Percentiles rank a stretch among this genome's conserved stretches.
Evolutionary conservation across 495 filamentous ascomycete genomes (phyloP).

Genomic region (Neurospora pannonica): DNA sequence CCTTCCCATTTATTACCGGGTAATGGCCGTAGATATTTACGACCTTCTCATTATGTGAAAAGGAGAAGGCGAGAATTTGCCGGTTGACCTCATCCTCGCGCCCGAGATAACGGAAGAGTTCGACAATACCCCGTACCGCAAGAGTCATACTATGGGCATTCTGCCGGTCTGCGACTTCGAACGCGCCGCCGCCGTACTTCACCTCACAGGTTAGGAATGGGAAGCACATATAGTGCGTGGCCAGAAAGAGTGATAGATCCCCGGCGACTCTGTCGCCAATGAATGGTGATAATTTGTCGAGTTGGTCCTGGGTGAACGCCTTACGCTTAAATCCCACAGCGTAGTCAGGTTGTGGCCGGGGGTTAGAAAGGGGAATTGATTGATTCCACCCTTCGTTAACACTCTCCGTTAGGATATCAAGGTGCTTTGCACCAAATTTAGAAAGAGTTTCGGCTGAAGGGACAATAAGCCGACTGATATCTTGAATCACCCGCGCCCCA

Average conservation of each 20-base stretch:
- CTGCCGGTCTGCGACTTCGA: slow-evolving; percentile 9
- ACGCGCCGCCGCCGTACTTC: slow-evolving; percentile 25
- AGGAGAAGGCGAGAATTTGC: slow-evolving; percentile 36
- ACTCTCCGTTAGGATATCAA: slow-evolving; percentile 28
- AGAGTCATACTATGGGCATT: slow-evolving; percentile 26
- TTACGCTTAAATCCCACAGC: slow-evolving; percentile 28
- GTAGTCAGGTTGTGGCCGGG: slow-evolving; percentile 34
- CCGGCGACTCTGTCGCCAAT: slow-evolving; percentile 8
- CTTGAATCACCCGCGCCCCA: slow-evolving; percentile 25
- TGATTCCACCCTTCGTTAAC: slow-evolving; percentile 33
- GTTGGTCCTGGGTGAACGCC: slow-evolving; percentile 31
- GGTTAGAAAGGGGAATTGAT: slow-evolving; percentile 17
- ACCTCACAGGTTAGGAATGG: slow-evolving; percentile 17
- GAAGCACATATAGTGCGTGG: slow-evolving; percentile 23
- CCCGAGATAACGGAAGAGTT: slow-evolving; percentile 23
- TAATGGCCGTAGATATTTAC: slow-evolving; percentile 34
- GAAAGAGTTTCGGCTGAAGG: slow-evolving; percentile 24
- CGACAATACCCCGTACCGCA: slow-evolving; percentile 25
- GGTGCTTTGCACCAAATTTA: slow-evolving; percentile 19
- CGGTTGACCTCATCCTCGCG: slow-evolving; percentile 29
- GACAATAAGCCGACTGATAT: slow-evolving; percentile 27
- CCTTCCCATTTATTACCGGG: slow-evolving; percentile 4
- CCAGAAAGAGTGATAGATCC: slow-evolving; percentile 7
- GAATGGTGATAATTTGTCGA: slow-evolving; percentile 27
- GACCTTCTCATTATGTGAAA: slow-evolving; percentile 44